Evolutionary conservation across 169 alveolate species (phyloP).

Genomic region (Cryptosporidium felis): DNA sequence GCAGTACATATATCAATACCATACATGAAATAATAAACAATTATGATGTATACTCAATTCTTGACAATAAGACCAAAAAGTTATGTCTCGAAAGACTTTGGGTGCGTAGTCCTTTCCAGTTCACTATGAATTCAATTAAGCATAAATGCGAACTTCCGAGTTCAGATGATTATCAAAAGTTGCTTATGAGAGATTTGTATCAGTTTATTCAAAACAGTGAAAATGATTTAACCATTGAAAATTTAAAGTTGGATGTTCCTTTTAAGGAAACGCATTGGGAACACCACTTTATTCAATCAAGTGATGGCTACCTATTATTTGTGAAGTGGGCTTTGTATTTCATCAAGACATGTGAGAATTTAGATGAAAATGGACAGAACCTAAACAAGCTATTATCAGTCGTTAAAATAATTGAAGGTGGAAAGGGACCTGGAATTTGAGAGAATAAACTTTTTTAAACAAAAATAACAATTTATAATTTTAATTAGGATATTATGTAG

Average conservation of each 20-base stretch:
- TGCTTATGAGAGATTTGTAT: slow-evolving; percentile 26
- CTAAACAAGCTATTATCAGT: neutral
- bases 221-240: neutral
- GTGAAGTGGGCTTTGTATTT: slow-evolving; percentile 8
- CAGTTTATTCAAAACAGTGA: neutral
- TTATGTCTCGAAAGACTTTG: slow-evolving; percentile 47
- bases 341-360: neutral
- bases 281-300: slow-evolving; percentile 34
- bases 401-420: neutral
- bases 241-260: neutral
- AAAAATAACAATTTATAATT: neutral
- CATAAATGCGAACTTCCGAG: neutral
- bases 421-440: neutral
- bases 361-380: slow-evolving; percentile 1
- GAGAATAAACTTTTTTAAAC: neutral
- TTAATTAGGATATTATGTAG: slow-evolving; percentile 1
- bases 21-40: slow-evolving; percentile 38
- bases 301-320: slow-evolving; percentile 19
- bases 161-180: neutral
- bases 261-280: slow-evolving; percentile 44
- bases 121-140: neutral
- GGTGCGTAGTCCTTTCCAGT: slow-evolving; percentile 33
- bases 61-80: slow-evolving; percentile 26
- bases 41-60: neutral
- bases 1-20: slow-evolving; percentile 45